Evolutionary conservation across 345 rosid species (phyloP).

Genomic region (Dimocarpus longan): DNA sequence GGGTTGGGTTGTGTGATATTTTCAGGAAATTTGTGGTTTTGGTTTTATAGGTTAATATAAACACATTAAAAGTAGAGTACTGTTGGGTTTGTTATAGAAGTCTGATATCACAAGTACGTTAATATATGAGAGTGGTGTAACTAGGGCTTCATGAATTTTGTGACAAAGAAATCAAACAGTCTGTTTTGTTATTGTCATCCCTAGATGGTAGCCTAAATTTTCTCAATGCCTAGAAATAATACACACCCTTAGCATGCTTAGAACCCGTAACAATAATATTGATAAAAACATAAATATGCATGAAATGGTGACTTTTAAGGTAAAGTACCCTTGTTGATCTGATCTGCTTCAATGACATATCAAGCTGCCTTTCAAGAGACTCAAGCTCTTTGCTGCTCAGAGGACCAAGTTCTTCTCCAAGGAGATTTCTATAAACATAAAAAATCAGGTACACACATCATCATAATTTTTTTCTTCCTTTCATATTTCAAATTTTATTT

Average conservation of each 20-base stretch:
- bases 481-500: not conserved
- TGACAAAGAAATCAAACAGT: not conserved
- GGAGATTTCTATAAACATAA: conserved; percentile 55
- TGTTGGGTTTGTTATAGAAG: not conserved
- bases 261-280: not conserved
- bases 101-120: not conserved
- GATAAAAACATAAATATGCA: not conserved
- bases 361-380: conserved; percentile 94
- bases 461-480: not conserved
- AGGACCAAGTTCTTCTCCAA: conserved; percentile 95
- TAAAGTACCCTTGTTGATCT: conserved; percentile 73
- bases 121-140: not conserved
- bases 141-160: not conserved
- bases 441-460: not conserved
- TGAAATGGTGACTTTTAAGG: not conserved
- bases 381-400: conserved; percentile 86
- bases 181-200: not conserved
- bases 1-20: not conserved
- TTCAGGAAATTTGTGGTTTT: not conserved
- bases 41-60: no score
- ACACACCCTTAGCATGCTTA: not conserved
- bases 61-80: not conserved
- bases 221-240: not conserved
- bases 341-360: conserved; percentile 86
- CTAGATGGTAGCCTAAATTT: not conserved